These are phyloP conservation scores for Eremomyces bilateralis DNA, from an alignment of 495 filamentous ascomycete genomes.

Conservation along the genomic window DNA sequence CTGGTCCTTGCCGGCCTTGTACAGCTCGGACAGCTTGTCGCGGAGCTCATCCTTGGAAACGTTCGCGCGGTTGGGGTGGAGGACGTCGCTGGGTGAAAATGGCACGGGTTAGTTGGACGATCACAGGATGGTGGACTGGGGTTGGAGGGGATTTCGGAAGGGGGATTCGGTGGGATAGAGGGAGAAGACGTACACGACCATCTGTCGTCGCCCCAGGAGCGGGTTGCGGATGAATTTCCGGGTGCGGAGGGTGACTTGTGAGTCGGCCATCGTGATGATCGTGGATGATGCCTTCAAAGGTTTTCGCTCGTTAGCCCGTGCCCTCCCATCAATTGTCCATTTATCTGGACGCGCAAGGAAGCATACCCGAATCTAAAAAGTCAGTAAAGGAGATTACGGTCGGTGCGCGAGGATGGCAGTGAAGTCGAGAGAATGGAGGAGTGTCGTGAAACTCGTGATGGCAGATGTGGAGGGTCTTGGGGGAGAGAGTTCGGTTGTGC, in stretches of 20 bases:
- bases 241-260: conserved; percentile 87
- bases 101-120: background rate
- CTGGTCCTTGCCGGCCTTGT: conserved; percentile 94
- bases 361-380: no score
- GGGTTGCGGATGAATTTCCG: conserved; percentile 99
- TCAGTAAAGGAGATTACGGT: no score
- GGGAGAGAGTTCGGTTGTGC: no score
- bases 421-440: no score
- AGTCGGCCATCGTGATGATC: conserved; percentile 59
- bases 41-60: conserved; percentile 98
- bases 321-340: no score
- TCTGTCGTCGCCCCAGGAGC: conserved; percentile 95
- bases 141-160: no score
- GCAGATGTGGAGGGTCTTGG: no score
- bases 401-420: no score
- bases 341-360: no score
- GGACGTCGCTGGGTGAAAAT: conserved; percentile 56
- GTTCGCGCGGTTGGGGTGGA: conserved; percentile 95
- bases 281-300: no score
- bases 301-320: no score
- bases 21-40: conserved; percentile 76
- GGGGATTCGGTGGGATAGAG: background rate
- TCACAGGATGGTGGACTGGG: conserved; percentile 9
- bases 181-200: conserved; percentile 86
- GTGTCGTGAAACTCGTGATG: no score